phyloP scores from a whole-genome alignment of 163 green algal genomes.

The Chloromonas sp. region DNA sequence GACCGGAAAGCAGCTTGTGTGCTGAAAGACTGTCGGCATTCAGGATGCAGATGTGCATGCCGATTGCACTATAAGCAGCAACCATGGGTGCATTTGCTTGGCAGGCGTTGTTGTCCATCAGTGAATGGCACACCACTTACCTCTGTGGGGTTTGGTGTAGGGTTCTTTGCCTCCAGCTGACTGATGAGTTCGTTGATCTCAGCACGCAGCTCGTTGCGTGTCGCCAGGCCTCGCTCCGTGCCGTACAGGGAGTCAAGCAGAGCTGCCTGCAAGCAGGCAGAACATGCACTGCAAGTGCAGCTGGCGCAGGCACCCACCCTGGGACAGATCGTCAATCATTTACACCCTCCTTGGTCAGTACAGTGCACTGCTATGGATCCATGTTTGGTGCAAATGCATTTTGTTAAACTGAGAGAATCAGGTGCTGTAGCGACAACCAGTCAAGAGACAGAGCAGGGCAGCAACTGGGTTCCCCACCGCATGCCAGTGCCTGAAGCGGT shows the following conservation, averaged over 20 bases:
- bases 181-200: constrained; percentile 73
- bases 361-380: neutral
- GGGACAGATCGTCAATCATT: too few relatives aligned
- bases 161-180: constrained; percentile 68
- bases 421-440: too few relatives aligned
- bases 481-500: too few relatives aligned
- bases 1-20: too few relatives aligned
- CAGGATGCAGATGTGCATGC: too few relatives aligned
- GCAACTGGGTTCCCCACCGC: too few relatives aligned
- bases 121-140: constrained; percentile 9
- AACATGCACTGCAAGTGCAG: neutral
- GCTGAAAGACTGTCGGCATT: too few relatives aligned
- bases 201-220: constrained; percentile 46
- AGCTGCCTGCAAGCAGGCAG: constrained; percentile 30
- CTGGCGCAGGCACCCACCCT: neutral
- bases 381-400: neutral
- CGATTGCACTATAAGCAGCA: too few relatives aligned
- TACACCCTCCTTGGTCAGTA: neutral
- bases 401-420: too few relatives aligned
- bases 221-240: constrained; percentile 61
- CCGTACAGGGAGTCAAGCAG: constrained; percentile 73
- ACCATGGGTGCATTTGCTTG: too few relatives aligned
- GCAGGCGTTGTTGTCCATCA: too few relatives aligned
- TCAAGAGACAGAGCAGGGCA: too few relatives aligned
- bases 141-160: constrained; percentile 48